Conservation (phyloP, 2,329 filamentous ascomycete species). For the Aspergillus pseudotamarii region DNA sequence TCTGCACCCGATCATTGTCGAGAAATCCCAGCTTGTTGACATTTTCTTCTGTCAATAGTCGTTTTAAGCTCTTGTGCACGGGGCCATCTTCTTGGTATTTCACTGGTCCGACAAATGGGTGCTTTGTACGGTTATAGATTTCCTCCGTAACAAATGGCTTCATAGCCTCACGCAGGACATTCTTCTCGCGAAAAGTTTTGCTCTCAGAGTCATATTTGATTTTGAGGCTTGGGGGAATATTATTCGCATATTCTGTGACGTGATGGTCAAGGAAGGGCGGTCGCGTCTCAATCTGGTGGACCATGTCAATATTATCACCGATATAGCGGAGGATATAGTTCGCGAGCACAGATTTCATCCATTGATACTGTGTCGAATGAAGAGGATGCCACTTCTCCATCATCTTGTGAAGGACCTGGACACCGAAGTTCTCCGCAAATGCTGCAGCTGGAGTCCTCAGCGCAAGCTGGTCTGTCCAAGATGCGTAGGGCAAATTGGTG, state of each 20-base stretch:
- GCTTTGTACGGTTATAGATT: constrained; percentile 41
- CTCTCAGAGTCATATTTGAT: constrained; percentile 8
- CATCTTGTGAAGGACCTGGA: constrained; percentile 9
- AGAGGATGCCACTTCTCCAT: constrained; percentile 11
- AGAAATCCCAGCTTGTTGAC: constrained; percentile 47
- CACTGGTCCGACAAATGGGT: constrained; percentile 52
- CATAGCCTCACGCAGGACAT: constrained; percentile 9
- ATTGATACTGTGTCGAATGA: constrained; percentile 17
- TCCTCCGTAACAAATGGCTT: constrained; percentile 12
- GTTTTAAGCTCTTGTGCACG: constrained; percentile 37
- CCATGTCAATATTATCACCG: constrained; percentile 29
- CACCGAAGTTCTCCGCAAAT: constrained; percentile 14
- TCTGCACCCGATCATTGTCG: constrained; percentile 39
- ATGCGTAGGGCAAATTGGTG: constrained; percentile 40
- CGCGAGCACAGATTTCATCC: constrained; percentile 13
- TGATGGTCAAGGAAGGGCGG: constrained; percentile 37
- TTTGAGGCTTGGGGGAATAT: constrained; percentile 28
- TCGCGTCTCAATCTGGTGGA: constrained; percentile 31
- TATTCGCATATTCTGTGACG: constrained; percentile 33
- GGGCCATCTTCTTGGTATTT: constrained; percentile 47
- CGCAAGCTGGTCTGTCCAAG: constrained; percentile 31
- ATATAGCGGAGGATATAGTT: constrained; percentile 21
- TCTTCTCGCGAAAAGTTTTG: constrained; percentile 4
- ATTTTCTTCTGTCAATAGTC: constrained; percentile 40
- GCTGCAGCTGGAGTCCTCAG: constrained; percentile 19